Percentiles rank a stretch among this genome's conserved stretches.
These are phyloP conservation scores for Daldinia vernicosa DNA, from an alignment of 495 filamentous ascomycete species.

Conservation along the genomic window DNA sequence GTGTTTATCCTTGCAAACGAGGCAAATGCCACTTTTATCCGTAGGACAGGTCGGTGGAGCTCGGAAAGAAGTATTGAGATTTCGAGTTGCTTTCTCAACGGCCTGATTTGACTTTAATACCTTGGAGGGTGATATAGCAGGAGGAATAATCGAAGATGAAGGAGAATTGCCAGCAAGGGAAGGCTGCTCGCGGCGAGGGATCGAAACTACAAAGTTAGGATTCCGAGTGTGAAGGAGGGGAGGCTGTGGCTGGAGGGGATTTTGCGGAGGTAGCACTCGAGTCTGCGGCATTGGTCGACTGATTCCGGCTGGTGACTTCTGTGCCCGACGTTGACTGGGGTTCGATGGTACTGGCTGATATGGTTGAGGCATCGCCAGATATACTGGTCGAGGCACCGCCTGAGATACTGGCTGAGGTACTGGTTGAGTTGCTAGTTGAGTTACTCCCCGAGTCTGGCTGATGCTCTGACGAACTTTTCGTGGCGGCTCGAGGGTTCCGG, in stretches of 20 bases:
- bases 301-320: not conserved
- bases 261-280: not conserved
- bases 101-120: constrained; percentile 2
- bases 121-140: not conserved
- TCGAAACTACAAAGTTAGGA: constrained; percentile 16
- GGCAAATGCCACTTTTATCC: constrained; percentile 36
- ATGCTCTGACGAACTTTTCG: not conserved
- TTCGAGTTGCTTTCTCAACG: not conserved
- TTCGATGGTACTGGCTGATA: not conserved
- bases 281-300: not conserved
- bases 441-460: not conserved
- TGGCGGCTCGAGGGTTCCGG: not conserved
- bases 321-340: not conserved
- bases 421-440: not conserved
- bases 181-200: not conserved
- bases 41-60: constrained; percentile 9
- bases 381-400: not conserved
- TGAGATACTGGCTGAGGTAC: too few species aligned
- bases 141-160: not conserved
- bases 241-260: not conserved
- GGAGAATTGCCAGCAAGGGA: not conserved
- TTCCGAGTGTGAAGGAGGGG: not conserved
- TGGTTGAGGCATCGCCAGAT: too few species aligned
- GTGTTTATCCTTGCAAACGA: constrained; percentile 48
- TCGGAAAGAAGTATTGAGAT: not conserved